Evolutionary conservation across 1,284 basidiomycete species (phyloP).

Genomic region (Moesziomyces sp.): DNA sequence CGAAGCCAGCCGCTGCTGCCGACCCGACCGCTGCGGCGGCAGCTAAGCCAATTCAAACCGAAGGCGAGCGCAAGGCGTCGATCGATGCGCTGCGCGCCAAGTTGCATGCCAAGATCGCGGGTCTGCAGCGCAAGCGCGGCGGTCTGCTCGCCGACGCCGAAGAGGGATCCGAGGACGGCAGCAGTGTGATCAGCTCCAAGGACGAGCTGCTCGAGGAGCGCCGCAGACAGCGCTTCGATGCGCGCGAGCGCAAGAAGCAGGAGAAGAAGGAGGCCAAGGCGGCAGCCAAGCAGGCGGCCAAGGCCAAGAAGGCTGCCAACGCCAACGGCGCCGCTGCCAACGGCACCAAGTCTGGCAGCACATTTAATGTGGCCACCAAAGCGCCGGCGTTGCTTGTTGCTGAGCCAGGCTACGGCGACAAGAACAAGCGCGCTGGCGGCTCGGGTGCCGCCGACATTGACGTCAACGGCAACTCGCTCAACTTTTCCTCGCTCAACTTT

Average conservation of each 20-base stretch:
- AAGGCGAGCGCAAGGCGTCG: conserved; percentile 51
- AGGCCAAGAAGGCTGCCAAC: conserved; percentile 29
- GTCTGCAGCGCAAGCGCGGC: conserved; percentile 55
- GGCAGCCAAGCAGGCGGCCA: conserved; percentile 29
- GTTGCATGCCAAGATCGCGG: conserved; percentile 60
- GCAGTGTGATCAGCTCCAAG: conserved; percentile 52
- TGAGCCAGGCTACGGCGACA: conserved; percentile 40
- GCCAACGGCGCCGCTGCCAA: conserved; percentile 29
- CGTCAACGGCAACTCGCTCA: conserved; percentile 38
- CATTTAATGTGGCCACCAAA: conserved; percentile 33
- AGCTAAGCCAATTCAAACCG: conserved; percentile 34
- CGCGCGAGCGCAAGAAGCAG: conserved; percentile 59
- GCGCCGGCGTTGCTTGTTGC: conserved; percentile 54
- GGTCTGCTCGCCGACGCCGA: conserved; percentile 22
- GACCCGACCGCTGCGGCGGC: neutral
- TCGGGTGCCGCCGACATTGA: conserved; percentile 24
- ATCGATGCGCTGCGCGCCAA: conserved; percentile 57
- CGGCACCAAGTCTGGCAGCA: conserved; percentile 22
- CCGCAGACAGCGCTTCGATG: conserved; percentile 58
- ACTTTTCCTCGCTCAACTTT: conserved; percentile 55
- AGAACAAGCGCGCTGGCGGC: conserved; percentile 19
- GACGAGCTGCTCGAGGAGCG: conserved; percentile 64
- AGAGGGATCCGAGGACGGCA: conserved; percentile 34
- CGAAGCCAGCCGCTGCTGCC: neutral
- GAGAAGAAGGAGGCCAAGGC: conserved; percentile 57